Evolutionary conservation across 1,284 basidiomycete species (phyloP), one percentile per base, ranked within the genome.

Genomic region (Puccinia coronata): DNA sequence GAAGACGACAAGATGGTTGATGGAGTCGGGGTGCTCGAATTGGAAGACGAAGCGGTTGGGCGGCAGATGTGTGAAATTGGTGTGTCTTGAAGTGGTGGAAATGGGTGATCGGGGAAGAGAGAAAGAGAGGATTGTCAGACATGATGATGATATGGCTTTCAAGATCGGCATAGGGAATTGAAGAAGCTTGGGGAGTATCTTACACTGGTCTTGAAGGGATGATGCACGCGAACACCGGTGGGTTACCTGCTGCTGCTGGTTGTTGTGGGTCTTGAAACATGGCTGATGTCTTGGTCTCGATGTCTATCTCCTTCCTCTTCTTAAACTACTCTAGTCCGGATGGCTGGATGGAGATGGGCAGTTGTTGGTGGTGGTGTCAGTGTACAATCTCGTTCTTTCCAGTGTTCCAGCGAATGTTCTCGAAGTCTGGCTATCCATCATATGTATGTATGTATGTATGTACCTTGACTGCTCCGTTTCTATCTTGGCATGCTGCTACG

Each of bases 1-100:
- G 86, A 96, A 96, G 1, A 96, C 93, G 65, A 92, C 94, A 65
- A 96, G 87, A 85, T 97, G 95, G 84, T 96, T 96, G 84, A 96
- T 92, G 25, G 90, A 89, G 82, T 90, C 90, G 0, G 93, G 93
- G 36, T 89, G 88, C 0, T 91, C 90, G 8, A 97, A 89, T 84
- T 92, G 90, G 84, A 96, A 95, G 31, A 92, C 88, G 49, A 93
- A 94, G 9, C 67, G 65, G 43, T 80, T 57, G 11, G 78, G 69
- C 12, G 78, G 69, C 11, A 80, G 39, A 25, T 69, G 49, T 11
- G 41, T 72, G 23, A 51, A 47, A 20, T 72, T 43, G 25, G 78
- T 72, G 23, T 69, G 49, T 36, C 76, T 79, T 23, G 5, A 61
- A 5, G 34, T 20, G 16, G 25, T 3, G n/a, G 28, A 1, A 18